phyloP scores from a whole-genome alignment of 2,329 filamentous ascomycete genomes.

The Simplicillium aogashimaense region DNA sequence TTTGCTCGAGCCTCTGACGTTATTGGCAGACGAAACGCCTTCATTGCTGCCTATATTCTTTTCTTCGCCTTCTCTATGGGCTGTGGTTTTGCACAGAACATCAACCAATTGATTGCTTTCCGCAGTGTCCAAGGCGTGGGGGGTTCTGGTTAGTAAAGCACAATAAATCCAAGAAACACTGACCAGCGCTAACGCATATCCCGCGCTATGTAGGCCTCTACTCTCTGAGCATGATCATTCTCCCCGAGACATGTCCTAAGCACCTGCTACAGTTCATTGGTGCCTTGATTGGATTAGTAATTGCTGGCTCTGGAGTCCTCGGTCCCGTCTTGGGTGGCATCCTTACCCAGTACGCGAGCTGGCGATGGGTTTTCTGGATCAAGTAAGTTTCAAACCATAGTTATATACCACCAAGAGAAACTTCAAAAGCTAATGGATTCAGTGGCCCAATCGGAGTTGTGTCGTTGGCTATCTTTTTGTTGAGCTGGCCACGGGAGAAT shows the following conservation, averaged over 20 bases:
- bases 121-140: slow-evolving; percentile 34
- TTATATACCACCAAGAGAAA: too few relatives aligned
- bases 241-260: slow-evolving; percentile 37
- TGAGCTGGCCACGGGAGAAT: slow-evolving; percentile 36
- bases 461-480: slow-evolving; percentile 34
- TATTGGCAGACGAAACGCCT: slow-evolving; percentile 41
- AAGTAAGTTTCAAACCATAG: too few relatives aligned
- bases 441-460: slow-evolving; percentile 40
- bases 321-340: slow-evolving; percentile 42
- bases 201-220: slow-evolving; percentile 30
- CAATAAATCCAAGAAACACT: background rate
- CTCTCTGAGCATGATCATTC: slow-evolving; percentile 44
- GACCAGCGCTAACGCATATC: slow-evolving; percentile 3
- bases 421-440: background rate
- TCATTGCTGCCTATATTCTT: slow-evolving; percentile 37
- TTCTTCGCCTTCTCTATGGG: slow-evolving; percentile 48
- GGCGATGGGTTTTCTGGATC: slow-evolving; percentile 51
- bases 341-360: slow-evolving; percentile 36
- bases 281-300: slow-evolving; percentile 35
- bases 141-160: slow-evolving; percentile 34
- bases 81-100: slow-evolving; percentile 34
- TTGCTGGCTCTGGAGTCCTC: slow-evolving; percentile 37
- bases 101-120: slow-evolving; percentile 31
- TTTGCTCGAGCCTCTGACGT: slow-evolving; percentile 46
- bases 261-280: slow-evolving; percentile 31